Evolutionary conservation across 495 filamentous ascomycete genomes (phyloP).

Genomic region (Penicillium nucicola): DNA sequence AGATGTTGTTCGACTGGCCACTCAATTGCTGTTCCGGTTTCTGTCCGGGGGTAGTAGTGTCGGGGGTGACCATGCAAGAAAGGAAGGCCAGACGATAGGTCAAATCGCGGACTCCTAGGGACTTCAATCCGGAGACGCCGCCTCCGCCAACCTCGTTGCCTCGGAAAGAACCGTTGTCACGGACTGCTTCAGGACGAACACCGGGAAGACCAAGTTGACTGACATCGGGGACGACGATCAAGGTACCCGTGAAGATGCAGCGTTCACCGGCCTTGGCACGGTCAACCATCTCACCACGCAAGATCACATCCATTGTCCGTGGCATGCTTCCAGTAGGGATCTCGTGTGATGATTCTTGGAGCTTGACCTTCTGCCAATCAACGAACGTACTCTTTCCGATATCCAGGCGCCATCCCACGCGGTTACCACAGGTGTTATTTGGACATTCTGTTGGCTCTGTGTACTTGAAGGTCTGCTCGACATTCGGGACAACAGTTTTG

Average conservation of each 20-base stretch:
- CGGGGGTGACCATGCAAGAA: slow-evolving; percentile 93
- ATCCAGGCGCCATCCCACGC: slow-evolving; percentile 85
- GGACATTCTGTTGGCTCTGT: slow-evolving; percentile 96
- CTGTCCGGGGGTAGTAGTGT: slow-evolving; percentile 74
- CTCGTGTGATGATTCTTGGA: slow-evolving; percentile 97
- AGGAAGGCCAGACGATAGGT: slow-evolving; percentile 98
- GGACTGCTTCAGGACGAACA: slow-evolving; percentile 75
- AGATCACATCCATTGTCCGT: slow-evolving; percentile 93
- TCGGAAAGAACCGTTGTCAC: slow-evolving; percentile 74
- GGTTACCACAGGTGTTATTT: slow-evolving; percentile 86
- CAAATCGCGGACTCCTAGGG: slow-evolving; percentile 89
- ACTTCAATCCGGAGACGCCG: slow-evolving; percentile 85
- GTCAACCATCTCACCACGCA: slow-evolving; percentile 98
- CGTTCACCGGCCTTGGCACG: slow-evolving; percentile 96
- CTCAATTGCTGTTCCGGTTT: slow-evolving; percentile 61
- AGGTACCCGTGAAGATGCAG: slow-evolving; percentile 91
- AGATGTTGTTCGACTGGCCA: slow-evolving; percentile 72
- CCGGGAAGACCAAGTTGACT: slow-evolving; percentile 92
- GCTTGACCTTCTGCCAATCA: slow-evolving; percentile 97
- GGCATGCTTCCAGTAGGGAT: slow-evolving; percentile 99
- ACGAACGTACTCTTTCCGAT: slow-evolving; percentile 97
- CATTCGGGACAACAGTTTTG: slow-evolving; percentile 73
- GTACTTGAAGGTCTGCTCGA: slow-evolving; percentile 97
- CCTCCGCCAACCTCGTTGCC: slow-evolving; percentile 75
- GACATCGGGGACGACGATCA: slow-evolving; percentile 97